Evolutionary conservation across 148 eudicot species (phyloP), one percentile per base, ranked within the genome.

Genomic region (Talinum fruticosum): DNA sequence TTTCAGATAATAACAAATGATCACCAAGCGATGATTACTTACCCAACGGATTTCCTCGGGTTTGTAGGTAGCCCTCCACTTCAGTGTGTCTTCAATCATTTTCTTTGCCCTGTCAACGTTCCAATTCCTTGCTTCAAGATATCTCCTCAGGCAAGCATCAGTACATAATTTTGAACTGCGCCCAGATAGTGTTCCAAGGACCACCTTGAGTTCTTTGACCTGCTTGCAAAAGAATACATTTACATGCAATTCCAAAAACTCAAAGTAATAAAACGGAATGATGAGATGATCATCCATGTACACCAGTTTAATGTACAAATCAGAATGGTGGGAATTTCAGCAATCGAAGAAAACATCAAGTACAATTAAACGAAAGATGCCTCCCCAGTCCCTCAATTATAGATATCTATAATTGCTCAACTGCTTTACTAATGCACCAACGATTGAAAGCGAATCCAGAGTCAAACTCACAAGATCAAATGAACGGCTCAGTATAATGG

Each of bases 41-140:
- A 96, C 99, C 99, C 99, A 96, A 53, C 93, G 88, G 78, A 96
- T 96, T 80, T 93, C 93, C 89, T 91, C 97, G 5, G 99, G 99
- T 83, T 91, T 96, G 84, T 78, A 96, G 72, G 83, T 77, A 69
- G 86, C 85, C 78, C 99, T 89, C 99, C 99, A 96, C 66, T 86
- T 79, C 51, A 96, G 85, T 5, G 97, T 91, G 83, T 91, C 99
- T 83, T 87, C 90, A 70, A 96, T 51, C 99, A 93, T 96, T 82
- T 91, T 96, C 80, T 80, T 85, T 19, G 99, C 94, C 72, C 88
- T 93, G 45, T 83, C 94, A 64, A 90, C 87, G 79, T 96, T 96
- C 97, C 97, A 93, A 78, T 83, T 89, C 74, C 99, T 88, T 73
- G 97, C 97, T 88, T 83, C 93, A 66, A 96, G 84, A 64, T 96